Percentiles rank a stretch among this genome's conserved stretches.
Evolutionary conservation across 805 yeast species (phyloP).

Genomic region (Candida alai): DNA sequence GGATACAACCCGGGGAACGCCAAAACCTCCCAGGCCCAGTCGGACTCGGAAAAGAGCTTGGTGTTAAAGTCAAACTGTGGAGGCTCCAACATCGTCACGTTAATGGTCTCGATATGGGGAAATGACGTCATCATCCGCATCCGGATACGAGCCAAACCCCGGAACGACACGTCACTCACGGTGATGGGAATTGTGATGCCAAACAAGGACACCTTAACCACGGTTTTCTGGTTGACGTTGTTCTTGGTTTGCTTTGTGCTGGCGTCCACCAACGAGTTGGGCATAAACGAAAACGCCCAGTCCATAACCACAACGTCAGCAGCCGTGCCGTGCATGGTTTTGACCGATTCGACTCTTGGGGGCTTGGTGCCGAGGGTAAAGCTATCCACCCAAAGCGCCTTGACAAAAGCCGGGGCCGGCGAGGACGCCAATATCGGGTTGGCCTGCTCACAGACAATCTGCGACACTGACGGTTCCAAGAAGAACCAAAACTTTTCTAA

Average conservation of each 20-base stretch:
- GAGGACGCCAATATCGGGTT: slow-evolving; percentile 79
- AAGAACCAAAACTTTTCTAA: slow-evolving; percentile 89
- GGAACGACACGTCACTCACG: slow-evolving; percentile 76
- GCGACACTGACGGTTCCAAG: slow-evolving; percentile 85
- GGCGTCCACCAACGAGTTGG: slow-evolving; percentile 83
- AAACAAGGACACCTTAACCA: slow-evolving; percentile 75
- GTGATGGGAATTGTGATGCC: slow-evolving; percentile 78
- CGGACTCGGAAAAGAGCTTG: slow-evolving; percentile 69
- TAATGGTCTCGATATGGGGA: slow-evolving; percentile 92
- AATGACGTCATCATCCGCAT: slow-evolving; percentile 84
- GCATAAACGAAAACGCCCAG: slow-evolving; percentile 90
- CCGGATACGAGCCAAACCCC: slow-evolving; percentile 71
- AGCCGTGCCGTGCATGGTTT: slow-evolving; percentile 85
- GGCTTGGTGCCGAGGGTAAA: slow-evolving; percentile 95
- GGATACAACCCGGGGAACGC: slow-evolving; percentile 83
- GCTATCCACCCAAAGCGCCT: slow-evolving; percentile 78
- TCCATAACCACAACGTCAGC: slow-evolving; percentile 97
- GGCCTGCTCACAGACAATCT: slow-evolving; percentile 78
- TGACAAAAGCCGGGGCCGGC: slow-evolving; percentile 78
- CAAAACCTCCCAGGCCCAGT: slow-evolving; percentile 84
- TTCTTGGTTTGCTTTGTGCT: slow-evolving; percentile 81
- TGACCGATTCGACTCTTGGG: slow-evolving; percentile 85
- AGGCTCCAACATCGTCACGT: slow-evolving; percentile 77
- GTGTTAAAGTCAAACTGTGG: slow-evolving; percentile 86
- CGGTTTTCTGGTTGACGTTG: slow-evolving; percentile 76